A percentile compares a stretch with the other conserved stretches of the same genome.
phyloP scores from a whole-genome alignment of 164 flowering plant genomes.

The Annona cherimola region DNA sequence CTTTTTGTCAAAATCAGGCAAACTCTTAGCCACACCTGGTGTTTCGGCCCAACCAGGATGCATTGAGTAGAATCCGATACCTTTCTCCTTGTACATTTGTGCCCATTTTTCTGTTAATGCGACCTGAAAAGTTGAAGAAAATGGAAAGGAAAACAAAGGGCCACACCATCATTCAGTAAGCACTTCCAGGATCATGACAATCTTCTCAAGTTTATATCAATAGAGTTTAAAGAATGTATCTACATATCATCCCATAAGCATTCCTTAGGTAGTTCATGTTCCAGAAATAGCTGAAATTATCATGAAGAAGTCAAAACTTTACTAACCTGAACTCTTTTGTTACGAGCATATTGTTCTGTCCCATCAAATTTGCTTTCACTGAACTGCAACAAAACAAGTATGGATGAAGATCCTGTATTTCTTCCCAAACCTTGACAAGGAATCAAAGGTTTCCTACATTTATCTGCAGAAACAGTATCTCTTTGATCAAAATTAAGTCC shows the following conservation, averaged over 20 bases:
- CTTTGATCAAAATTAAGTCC: too few relatives aligned
- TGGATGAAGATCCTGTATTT: neutral
- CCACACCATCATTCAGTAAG: neutral
- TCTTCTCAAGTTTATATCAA: neutral
- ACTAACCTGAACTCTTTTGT: constrained; percentile 90
- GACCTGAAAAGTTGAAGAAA: constrained; percentile 40
- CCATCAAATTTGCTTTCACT: constrained; percentile 59
- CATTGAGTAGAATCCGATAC: constrained; percentile 88
- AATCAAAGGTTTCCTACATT: too few relatives aligned
- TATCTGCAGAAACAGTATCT: too few relatives aligned
- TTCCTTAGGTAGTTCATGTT: neutral
- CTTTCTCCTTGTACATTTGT: constrained; percentile 52
- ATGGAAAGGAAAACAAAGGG: neutral
- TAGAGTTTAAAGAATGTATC: neutral
- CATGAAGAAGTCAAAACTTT: neutral
- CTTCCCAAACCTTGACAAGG: neutral
- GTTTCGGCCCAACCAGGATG: constrained; percentile 99
- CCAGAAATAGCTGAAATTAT: neutral
- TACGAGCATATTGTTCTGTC: constrained; percentile 70
- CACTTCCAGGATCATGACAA: neutral
- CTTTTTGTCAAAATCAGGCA: constrained; percentile 66
- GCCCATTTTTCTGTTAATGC: constrained; percentile 94
- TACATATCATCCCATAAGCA: neutral
- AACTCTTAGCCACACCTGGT: constrained; percentile 76
- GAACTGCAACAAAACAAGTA: constrained; percentile 38